phyloP scores from a whole-genome alignment of 768 basidiomycete species.

The Leccinum rimulosum region DNA sequence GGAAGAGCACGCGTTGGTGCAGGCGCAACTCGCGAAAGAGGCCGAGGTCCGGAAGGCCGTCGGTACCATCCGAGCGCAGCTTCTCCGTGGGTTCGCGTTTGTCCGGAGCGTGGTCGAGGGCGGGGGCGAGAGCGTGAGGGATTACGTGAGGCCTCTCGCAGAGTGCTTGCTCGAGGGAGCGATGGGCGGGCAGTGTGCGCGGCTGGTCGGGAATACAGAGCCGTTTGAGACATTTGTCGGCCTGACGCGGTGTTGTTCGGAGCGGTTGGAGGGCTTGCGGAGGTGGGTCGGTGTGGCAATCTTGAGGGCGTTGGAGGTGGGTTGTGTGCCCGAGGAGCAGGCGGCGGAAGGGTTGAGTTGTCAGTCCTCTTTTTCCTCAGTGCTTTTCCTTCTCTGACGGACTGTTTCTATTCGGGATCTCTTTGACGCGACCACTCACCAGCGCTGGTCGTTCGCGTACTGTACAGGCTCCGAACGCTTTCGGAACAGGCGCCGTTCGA shows the following conservation, averaged over 20 bases:
- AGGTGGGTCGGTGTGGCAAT: slow-evolving; percentile 83
- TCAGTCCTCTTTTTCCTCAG: background rate
- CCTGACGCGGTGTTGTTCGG: slow-evolving; percentile 68
- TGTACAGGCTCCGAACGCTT: slow-evolving; percentile 79
- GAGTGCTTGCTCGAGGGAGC: slow-evolving; percentile 64
- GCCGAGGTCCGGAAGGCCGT: slow-evolving; percentile 63
- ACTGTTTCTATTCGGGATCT: background rate
- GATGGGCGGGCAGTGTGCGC: slow-evolving; percentile 48
- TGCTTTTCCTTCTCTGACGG: background rate
- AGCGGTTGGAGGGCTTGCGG: slow-evolving; percentile 64
- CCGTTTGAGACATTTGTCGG: slow-evolving; percentile 75
- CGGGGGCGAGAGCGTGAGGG: slow-evolving; percentile 46
- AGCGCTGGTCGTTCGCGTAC: slow-evolving; percentile 81
- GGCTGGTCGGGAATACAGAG: slow-evolving; percentile 50
- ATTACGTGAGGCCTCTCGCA: slow-evolving; percentile 57
- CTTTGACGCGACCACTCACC: background rate
- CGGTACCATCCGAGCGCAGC: slow-evolving; percentile 43
- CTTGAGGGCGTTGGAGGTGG: slow-evolving; percentile 65
- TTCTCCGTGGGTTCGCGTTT: slow-evolving; percentile 70
- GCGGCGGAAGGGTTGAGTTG: slow-evolving; percentile 64
- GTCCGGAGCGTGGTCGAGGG: slow-evolving; percentile 55
- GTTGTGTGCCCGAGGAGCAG: slow-evolving; percentile 68
- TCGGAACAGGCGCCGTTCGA: slow-evolving; percentile 84
- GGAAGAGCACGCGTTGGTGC: slow-evolving; percentile 79
- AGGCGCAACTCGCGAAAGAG: slow-evolving; percentile 83